Evolutionary conservation across 345 rosid genomes (phyloP), one percentile per base, ranked within the genome.

Genomic region (Populus nigra): DNA sequence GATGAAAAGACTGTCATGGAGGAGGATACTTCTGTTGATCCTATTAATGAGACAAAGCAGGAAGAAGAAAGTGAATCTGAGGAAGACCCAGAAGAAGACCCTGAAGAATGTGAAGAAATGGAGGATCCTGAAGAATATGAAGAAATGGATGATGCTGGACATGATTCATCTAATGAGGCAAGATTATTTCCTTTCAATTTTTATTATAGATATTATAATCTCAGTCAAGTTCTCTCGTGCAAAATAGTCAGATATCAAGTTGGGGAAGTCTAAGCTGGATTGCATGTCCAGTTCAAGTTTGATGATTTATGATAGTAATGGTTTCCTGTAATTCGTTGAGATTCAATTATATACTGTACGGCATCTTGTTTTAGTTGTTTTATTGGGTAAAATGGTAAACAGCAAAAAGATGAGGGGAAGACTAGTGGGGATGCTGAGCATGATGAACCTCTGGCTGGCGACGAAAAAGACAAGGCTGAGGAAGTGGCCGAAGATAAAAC

Each of bases 31-130:
- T 47, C 73, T 5, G 87, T 47, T 74, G 87, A 78, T 73, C 75
- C 76, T 67, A 86, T 81, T 73, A 79, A 85, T 77, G 87, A 88
- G 82, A 77, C 78, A 11, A 83, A 76, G 66, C 61, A 50, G 78
- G 88, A 81, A 25, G 87, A 84, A 69, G 88, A 73, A 59, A 74
- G 71, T 15, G 88, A 85, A 7, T 78, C 74, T 43, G 91, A 87
- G 31, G 92, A 90, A 6, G 86, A 87, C 31, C 85, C 82, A 25
- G 88, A 83, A 35, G 92, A 85, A 82, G 94, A 92, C 84, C 93
- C 91, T 0, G 97, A 92, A 75, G 96, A 90, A 53, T 35, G 71
- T 63, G 77, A 61, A 50, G 74, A 73, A 59, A 73, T 73, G 73
- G 77, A 53, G 33, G 91, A 89, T 78, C 89, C 90, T 1, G 92